Percentiles rank a stretch among this genome's conserved stretches.
phyloP scores from a whole-genome alignment of 2,329 filamentous ascomycete genomes.

The Fusarium musae region DNA sequence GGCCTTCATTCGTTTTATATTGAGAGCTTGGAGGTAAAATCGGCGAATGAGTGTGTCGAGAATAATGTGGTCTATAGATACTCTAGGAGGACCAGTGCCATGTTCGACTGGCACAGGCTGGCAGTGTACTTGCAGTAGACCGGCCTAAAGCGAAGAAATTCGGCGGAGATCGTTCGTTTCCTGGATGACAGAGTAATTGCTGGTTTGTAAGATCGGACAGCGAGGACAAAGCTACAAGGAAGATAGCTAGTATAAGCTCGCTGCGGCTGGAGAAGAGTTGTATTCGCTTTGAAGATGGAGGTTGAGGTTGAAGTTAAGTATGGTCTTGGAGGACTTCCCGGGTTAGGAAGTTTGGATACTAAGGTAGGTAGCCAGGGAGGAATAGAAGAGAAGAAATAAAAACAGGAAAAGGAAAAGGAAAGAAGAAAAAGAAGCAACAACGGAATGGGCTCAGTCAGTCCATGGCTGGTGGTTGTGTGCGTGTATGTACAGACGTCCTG shows the following conservation, averaged over 20 bases:
- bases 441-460: slow-evolving; percentile 40
- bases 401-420: slow-evolving; percentile 8
- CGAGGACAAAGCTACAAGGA: not conserved
- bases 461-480: slow-evolving; percentile 47
- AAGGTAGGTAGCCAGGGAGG: slow-evolving; percentile 1
- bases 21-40: not conserved
- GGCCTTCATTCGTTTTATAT: slow-evolving; percentile 7
- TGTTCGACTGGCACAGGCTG: slow-evolving; percentile 36
- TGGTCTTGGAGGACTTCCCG: slow-evolving; percentile 1
- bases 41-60: slow-evolving; percentile 25
- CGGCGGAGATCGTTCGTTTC: slow-evolving; percentile 13
- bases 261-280: slow-evolving; percentile 20
- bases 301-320: slow-evolving; percentile 21
- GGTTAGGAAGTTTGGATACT: slow-evolving; percentile 17
- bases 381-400: slow-evolving; percentile 13
- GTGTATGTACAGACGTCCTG: slow-evolving; percentile 30
- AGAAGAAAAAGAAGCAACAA: slow-evolving; percentile 39
- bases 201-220: slow-evolving; percentile 12
- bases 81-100: slow-evolving; percentile 37
- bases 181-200: not conserved
- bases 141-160: slow-evolving; percentile 21
- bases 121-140: slow-evolving; percentile 18
- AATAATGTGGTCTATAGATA: slow-evolving; percentile 30
- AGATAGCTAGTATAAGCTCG: slow-evolving; percentile 3
- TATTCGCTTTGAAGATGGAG: slow-evolving; percentile 7